A percentile compares a stretch with the other conserved stretches of the same genome.
Evolutionary conservation across 805 yeast species (phyloP).

Genomic region (Priceomyces melissophilus): DNA sequence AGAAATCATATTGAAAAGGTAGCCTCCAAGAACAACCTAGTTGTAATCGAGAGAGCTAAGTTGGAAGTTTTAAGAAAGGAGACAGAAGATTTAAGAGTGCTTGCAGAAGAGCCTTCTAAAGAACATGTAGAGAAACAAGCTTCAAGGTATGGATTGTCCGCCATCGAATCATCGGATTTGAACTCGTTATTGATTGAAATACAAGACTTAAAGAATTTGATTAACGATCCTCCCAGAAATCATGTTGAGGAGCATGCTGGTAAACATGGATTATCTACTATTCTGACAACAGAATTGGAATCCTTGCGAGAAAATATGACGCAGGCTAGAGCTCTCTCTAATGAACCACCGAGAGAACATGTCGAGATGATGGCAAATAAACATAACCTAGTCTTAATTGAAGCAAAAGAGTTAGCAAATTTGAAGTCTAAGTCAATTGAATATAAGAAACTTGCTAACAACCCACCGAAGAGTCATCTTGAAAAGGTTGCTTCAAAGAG

Average conservation of each 20-base stretch:
- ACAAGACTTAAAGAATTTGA: slow-evolving; percentile 8
- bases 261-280: slow-evolving; percentile 6
- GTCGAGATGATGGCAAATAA: slow-evolving; percentile 13
- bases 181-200: slow-evolving; percentile 6
- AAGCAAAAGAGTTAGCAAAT: slow-evolving; percentile 1
- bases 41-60: slow-evolving; percentile 13
- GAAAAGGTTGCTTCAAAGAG: slow-evolving; percentile 8
- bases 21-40: slow-evolving; percentile 13
- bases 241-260: slow-evolving; percentile 10
- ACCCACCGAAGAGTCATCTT: slow-evolving; percentile 12
- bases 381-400: slow-evolving; percentile 11
- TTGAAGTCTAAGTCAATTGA: slow-evolving; percentile 1
- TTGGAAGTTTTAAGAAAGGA: slow-evolving; percentile 13
- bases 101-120: slow-evolving; percentile 10
- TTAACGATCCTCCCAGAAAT: slow-evolving; percentile 11
- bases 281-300: slow-evolving; percentile 11
- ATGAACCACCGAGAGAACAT: slow-evolving; percentile 17
- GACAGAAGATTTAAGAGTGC: slow-evolving; percentile 5
- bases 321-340: slow-evolving; percentile 4
- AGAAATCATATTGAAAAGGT: slow-evolving; percentile 12
- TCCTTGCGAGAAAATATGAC: not conserved
- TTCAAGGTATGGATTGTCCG: slow-evolving; percentile 18
- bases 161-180: slow-evolving; percentile 11
- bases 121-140: slow-evolving; percentile 18
- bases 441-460: slow-evolving; percentile 9